Conservation (phyloP, 129 eudicot genomes). For the Flaveria trinervia region DNA sequence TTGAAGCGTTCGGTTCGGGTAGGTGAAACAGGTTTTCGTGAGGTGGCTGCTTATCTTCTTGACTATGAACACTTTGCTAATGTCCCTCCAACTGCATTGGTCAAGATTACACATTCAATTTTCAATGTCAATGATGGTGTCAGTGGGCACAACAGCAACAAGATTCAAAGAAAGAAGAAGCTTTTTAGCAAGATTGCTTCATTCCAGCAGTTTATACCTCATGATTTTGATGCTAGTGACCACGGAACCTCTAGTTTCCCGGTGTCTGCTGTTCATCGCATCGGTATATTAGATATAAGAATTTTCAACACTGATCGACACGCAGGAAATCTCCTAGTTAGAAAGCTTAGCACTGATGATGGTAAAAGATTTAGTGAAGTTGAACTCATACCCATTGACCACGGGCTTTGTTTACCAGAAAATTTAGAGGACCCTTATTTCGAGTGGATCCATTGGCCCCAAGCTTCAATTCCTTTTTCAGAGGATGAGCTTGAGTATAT, state of each 20-base stretch:
- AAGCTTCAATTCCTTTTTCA: conserved; percentile 90
- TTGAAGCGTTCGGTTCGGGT: conserved; percentile 82
- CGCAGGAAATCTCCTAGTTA: conserved; percentile 81
- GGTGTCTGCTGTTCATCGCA: conserved; percentile 88
- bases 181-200: conserved; percentile 92
- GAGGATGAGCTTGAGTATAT: conserved; percentile 93
- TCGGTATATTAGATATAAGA: conserved; percentile 89
- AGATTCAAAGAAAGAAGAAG: conserved; percentile 47
- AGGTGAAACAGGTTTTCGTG: conserved; percentile 88
- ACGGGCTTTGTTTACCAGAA: conserved; percentile 94
- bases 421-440: conserved; percentile 89
- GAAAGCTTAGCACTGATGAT: conserved; percentile 54
- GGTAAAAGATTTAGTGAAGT: conserved; percentile 75
- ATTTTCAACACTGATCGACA: conserved; percentile 93
- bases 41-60: conserved; percentile 88
- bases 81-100: conserved; percentile 90
- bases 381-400: conserved; percentile 93
- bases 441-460: conserved; percentile 99
- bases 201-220: conserved; percentile 74
- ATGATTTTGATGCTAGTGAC: conserved; percentile 99
- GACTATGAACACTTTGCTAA: conserved; percentile 77
- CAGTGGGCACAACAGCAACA: conserved; percentile 47
- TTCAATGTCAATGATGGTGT: conserved; percentile 81
- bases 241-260: conserved; percentile 93
- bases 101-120: conserved; percentile 84